Evolutionary conservation across 2,329 filamentous ascomycete genomes (phyloP), one percentile per base, ranked within the genome.

Genomic region (Neocucurbitaria cava): DNA sequence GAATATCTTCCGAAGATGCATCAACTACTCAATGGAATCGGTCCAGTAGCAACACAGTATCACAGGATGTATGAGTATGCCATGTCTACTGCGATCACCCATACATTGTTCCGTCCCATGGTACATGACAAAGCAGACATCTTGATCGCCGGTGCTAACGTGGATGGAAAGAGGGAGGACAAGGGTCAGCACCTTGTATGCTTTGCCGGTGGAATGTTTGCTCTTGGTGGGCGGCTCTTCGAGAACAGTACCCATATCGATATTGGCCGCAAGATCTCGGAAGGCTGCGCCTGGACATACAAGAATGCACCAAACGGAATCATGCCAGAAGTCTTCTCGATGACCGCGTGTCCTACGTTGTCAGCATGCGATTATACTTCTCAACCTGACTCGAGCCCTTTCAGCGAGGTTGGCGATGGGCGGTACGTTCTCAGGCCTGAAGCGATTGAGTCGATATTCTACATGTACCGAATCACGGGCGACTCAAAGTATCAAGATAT

Each of bases 241-340:
- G 74, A 79, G 7, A 76, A 83, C 15, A 72, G 78, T 1, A 74
- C 74, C 8, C 84, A 87, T 62, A 71, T 87, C 58, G 75, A 80
- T 1, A 78, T 86, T 43, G 85, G 83, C 17, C 76, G 78, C 44
- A 83, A 85, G 61, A 73, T 87, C 43, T 83, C 84, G 0, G 81
- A 87, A 49, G 84, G 82, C 10, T 88, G 85, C 66, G 80, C 85
- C 24, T 88, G 84, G 84, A 80, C 84, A 2, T 87, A 87, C 68
- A 78, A 82, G 56, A 76, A 79, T 13, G 80, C 82, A 8, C 80
- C 81, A 1, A 77, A 81, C 1, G 85, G 85, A 1, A 82, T 88
- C 54, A 87, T 87, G 85, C 84, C 85, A 1, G 85, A 87, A 56
- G 66, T 71, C 0, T 79, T 79, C 53, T 78, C 77, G 48, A 77